phyloP scores from a whole-genome alignment of 1,284 basidiomycete genomes.

The Tilletia indica region DNA sequence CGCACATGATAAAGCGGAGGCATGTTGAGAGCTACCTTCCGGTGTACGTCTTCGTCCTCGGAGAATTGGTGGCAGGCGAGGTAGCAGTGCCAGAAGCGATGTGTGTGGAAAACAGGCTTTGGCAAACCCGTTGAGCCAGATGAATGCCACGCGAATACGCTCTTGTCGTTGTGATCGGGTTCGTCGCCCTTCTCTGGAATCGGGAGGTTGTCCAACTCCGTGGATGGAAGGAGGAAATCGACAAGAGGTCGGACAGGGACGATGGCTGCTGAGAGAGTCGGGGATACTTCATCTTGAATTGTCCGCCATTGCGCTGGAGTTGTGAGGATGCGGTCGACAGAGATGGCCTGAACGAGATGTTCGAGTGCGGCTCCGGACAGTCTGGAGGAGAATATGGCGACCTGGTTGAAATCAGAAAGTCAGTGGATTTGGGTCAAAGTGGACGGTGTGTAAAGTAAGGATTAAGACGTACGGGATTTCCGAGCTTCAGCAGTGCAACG shows the following conservation, averaged over 20 bases:
- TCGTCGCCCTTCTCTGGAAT: conserved; percentile 4
- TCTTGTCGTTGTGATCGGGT: conserved; percentile 6
- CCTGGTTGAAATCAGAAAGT: background rate
- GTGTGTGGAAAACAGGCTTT: conserved; percentile 12
- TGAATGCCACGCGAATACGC: background rate
- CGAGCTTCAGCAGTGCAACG: conserved; percentile 9
- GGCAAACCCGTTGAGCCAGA: conserved; percentile 14
- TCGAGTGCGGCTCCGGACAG: background rate
- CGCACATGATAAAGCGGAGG: conserved; percentile 8
- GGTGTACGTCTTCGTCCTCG: background rate
- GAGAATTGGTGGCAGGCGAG: background rate
- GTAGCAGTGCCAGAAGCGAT: background rate
- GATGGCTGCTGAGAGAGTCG: background rate
- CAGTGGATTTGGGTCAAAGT: too few species aligned
- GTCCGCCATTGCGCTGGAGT: conserved; percentile 4
- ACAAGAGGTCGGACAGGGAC: background rate
- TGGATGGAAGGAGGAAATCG: background rate
- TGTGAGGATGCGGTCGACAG: background rate
- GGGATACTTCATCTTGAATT: background rate
- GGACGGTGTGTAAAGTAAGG: too few species aligned
- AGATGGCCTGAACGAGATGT: background rate
- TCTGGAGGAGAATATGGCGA: conserved; percentile 5
- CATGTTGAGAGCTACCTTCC: background rate
- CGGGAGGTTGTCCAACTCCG: too few species aligned
- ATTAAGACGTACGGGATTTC: conserved; percentile 3